Evolutionary conservation across 768 basidiomycete species (phyloP).

Genomic region (Hortiboletus flavorubellus): DNA sequence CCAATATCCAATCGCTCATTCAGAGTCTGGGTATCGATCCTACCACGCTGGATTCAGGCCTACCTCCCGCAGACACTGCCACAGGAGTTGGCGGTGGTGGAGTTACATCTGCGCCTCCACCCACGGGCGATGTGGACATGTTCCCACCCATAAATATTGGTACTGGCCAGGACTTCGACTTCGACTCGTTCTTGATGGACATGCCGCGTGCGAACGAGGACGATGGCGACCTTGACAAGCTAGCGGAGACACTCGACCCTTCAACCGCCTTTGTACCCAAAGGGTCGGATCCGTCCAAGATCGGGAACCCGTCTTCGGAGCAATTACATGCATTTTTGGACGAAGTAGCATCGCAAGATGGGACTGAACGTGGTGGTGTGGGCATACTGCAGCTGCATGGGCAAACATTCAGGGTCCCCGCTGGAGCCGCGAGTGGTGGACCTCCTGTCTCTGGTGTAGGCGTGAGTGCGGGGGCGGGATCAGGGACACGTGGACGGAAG

Average conservation of each 20-base stretch:
- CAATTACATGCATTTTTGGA: slow-evolving; percentile 43
- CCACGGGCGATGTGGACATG: slow-evolving; percentile 14
- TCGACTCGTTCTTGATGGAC: slow-evolving; percentile 40
- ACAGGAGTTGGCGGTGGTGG: slow-evolving; percentile 11
- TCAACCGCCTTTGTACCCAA: slow-evolving; percentile 30
- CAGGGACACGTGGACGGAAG: slow-evolving; percentile 29
- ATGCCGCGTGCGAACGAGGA: slow-evolving; percentile 31
- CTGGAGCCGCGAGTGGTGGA: not conserved
- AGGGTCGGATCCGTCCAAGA: slow-evolving; percentile 25
- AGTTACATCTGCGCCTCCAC: not conserved
- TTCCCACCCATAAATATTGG: slow-evolving; percentile 13
- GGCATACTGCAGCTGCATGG: not conserved
- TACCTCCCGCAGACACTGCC: slow-evolving; percentile 5
- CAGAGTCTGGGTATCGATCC: slow-evolving; percentile 68
- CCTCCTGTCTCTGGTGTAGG: not conserved
- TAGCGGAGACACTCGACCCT: slow-evolving; percentile 34
- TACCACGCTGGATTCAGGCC: slow-evolving; percentile 14
- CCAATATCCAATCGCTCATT: slow-evolving; percentile 68
- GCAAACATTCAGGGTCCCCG: slow-evolving; percentile 6
- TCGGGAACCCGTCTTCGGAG: slow-evolving; percentile 33
- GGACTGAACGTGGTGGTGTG: slow-evolving; percentile 6
- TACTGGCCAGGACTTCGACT: slow-evolving; percentile 32
- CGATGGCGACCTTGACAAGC: slow-evolving; percentile 30
- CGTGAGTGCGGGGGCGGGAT: not conserved
- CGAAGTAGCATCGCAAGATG: slow-evolving; percentile 37